Evolutionary conservation across 163 green algal species (phyloP), one percentile per base, ranked within the genome.

Genomic region (Chlamydomonas reinhardtii): DNA sequence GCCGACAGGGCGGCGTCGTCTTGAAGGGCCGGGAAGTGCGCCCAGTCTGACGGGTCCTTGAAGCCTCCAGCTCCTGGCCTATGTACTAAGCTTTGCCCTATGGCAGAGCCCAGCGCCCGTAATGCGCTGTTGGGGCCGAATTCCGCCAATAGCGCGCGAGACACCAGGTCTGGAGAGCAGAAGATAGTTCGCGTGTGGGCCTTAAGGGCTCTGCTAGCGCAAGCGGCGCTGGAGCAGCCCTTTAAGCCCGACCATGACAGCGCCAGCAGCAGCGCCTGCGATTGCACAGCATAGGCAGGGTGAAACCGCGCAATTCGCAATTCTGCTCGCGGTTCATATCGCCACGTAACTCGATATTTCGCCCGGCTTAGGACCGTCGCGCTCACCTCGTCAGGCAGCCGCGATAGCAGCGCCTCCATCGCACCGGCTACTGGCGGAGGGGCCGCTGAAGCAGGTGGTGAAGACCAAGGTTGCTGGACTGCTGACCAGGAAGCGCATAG

Each of bases 331-430:
- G 39, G 39, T 8, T 48, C 39, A 39, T 16, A 34, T 11, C 32
- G 31, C 29, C 11, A 48, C 4, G 17, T 15, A 69, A 31, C 25
- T 32, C 27, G 62, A 22, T 16, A 22, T 16, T 34, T 34, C 16
- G 25, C 3, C 4, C 62, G 34, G 27, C 62, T 69, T 69, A 31
- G 4, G 25, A 12, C 11, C 62, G n/a, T n/a, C 8, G 62, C 62
- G 62, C 73, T 68, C 65, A 31, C 73, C 73, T 78, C 73, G 68
- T 78, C 48, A 12, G 73, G 73, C 25, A 78, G 73, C 27, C 3
- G 17, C 4, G 71, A 17, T 3, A 39, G 20, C 71, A 59, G 14
- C 14, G 48, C 9, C 35, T 76, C 29, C 25, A 61, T 25, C 2
- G 71, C 8, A 48, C 5, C 5, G 39, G 39, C 39, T 48, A n/a